These are phyloP conservation scores for Pyricularia sp. DNA, from an alignment of 2,329 filamentous ascomycete genomes.

Conservation along the genomic window DNA sequence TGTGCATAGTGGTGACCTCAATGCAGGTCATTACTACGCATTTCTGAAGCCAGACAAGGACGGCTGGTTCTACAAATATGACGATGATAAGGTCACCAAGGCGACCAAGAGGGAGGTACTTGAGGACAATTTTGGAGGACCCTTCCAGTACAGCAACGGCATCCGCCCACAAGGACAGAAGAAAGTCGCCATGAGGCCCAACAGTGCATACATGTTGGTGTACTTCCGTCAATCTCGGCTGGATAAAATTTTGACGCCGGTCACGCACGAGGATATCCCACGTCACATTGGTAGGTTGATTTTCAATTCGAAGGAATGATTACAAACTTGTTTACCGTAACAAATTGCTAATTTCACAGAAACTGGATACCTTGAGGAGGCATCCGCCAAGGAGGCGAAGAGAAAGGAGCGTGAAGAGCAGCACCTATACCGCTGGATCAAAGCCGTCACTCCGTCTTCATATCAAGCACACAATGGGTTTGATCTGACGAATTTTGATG, in stretches of 20 bases:
- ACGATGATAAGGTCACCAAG: conserved; percentile 94
- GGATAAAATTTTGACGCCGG: conserved; percentile 71
- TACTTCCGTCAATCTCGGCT: conserved; percentile 84
- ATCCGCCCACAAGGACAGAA: conserved; percentile 40
- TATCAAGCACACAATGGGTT: conserved; percentile 77
- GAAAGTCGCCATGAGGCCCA: conserved; percentile 51
- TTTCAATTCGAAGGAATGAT: not conserved
- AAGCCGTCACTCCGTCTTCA: conserved; percentile 71
- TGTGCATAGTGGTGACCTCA: conserved; percentile 92
- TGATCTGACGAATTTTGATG: conserved; percentile 66
- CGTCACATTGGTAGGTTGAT: conserved; percentile 59
- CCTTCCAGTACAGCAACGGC: conserved; percentile 51
- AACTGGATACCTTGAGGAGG: conserved; percentile 72
- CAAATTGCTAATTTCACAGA: conserved; percentile 32
- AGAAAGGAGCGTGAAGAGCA: conserved; percentile 89
- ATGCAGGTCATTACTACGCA: conserved; percentile 96
- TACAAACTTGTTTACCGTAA: not conserved
- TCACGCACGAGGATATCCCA: conserved; percentile 71
- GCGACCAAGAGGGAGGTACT: conserved; percentile 85
- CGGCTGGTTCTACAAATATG: conserved; percentile 92
- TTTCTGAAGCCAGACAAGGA: conserved; percentile 92
- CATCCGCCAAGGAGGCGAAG: conserved; percentile 61
- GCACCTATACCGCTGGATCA: conserved; percentile 81
- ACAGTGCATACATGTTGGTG: conserved; percentile 97
- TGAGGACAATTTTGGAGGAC: conserved; percentile 94